These are phyloP conservation scores for Oryza punctata DNA, from an alignment of 176 grass and related monocot genomes.

Conservation along the genomic window DNA sequence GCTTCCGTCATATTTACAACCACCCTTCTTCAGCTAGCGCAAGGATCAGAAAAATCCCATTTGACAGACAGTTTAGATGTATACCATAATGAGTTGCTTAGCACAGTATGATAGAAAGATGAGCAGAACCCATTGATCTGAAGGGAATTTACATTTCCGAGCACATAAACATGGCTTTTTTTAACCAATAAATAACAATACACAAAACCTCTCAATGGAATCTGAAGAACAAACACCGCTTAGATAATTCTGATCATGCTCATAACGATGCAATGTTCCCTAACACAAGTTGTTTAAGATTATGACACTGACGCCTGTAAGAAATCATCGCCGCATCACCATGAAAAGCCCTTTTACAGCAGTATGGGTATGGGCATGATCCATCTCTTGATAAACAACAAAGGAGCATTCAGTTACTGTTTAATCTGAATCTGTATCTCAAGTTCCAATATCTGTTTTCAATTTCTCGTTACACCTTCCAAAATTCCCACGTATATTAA, in stretches of 20 bases:
- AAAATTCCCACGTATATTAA: neutral
- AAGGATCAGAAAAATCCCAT: conserved; percentile 2
- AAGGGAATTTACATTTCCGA: neutral
- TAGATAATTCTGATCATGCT: neutral
- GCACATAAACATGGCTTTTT: neutral
- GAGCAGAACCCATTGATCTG: neutral
- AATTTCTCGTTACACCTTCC: neutral
- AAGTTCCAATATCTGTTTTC: neutral
- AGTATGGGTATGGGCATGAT: neutral
- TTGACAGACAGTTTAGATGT: conserved; percentile 9
- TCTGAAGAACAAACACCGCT: neutral
- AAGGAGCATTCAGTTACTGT: neutral
- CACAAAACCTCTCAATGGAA: neutral
- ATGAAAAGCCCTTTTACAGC: neutral
- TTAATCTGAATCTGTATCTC: neutral
- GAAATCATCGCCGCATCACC: neutral
- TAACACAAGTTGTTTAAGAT: neutral
- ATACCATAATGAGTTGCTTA: neutral
- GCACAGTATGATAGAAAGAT: neutral
- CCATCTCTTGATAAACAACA: neutral
- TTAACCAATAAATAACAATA: neutral
- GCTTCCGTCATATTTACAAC: neutral
- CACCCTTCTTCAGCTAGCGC: conserved; percentile 14
- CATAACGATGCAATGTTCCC: neutral
- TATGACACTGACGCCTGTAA: neutral